Percentiles rank a stretch among this genome's conserved stretches.
These are phyloP conservation scores for Parathielavia appendiculata DNA, from an alignment of 495 filamentous ascomycete genomes.

Conservation along the genomic window DNA sequence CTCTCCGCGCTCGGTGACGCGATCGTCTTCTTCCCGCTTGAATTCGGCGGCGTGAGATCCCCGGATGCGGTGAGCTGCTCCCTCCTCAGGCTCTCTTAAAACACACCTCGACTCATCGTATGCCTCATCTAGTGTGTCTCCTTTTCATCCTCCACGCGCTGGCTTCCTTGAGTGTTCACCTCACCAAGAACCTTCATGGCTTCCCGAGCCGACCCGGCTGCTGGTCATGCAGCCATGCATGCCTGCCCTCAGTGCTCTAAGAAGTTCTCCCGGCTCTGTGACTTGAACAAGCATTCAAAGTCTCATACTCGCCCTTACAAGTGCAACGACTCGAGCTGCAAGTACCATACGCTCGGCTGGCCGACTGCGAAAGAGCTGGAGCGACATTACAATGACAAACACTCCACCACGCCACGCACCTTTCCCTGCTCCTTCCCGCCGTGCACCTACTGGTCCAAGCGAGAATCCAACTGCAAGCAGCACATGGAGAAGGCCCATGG, in stretches of 20 bases:
- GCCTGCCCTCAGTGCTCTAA: slow-evolving; percentile 59
- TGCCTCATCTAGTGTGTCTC: not conserved
- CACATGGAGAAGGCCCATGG: slow-evolving; percentile 98
- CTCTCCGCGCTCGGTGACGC: not conserved
- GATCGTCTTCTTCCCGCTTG: not conserved
- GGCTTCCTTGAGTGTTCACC: not conserved
- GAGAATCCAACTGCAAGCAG: slow-evolving; percentile 97
- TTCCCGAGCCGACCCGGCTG: slow-evolving; percentile 14
- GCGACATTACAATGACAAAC: slow-evolving; percentile 90
- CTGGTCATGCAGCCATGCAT: slow-evolving; percentile 11
- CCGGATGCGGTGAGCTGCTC: not conserved
- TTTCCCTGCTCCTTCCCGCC: slow-evolving; percentile 70
- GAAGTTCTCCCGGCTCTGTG: slow-evolving; percentile 81
- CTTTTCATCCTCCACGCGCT: not conserved
- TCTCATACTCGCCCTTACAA: slow-evolving; percentile 95
- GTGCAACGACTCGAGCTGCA: slow-evolving; percentile 69
- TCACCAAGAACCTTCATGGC: slow-evolving; percentile 12
- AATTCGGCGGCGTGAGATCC: not conserved
- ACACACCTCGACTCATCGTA: not conserved
- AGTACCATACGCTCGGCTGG: slow-evolving; percentile 79
- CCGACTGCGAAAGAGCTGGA: slow-evolving; percentile 96
- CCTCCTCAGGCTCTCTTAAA: not conserved
- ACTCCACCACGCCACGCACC: slow-evolving; percentile 63
- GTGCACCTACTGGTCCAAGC: slow-evolving; percentile 90
- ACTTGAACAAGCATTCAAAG: slow-evolving; percentile 92